These are phyloP conservation scores for Anthoceros angustus DNA, from an alignment of 225 moss, liverwort and hornwort genomes.

Conservation along the genomic window DNA sequence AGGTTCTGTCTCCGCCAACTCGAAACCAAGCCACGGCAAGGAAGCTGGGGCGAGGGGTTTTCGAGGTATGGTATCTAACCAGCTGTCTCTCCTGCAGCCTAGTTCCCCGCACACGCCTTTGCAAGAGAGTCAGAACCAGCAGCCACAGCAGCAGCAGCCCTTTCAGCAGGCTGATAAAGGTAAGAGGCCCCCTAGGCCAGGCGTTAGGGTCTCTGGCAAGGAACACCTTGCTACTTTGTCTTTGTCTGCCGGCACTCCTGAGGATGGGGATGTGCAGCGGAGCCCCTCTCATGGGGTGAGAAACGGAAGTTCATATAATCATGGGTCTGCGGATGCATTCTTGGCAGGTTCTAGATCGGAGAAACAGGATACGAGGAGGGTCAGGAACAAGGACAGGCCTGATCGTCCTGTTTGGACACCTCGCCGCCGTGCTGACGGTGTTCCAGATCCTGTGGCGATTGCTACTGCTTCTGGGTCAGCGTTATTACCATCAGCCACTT, in stretches of 20 bases:
- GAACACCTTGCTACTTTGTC: slow-evolving; percentile 42
- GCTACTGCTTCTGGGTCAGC: slow-evolving; percentile 13
- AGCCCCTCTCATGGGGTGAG: not conserved
- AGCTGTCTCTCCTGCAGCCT: slow-evolving; percentile 14
- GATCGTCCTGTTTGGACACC: slow-evolving; percentile 99
- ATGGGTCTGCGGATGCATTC: slow-evolving; percentile 32
- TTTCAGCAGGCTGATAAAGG: slow-evolving; percentile 47
- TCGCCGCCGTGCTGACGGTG: slow-evolving; percentile 64
- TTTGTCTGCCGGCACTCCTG: slow-evolving; percentile 12
- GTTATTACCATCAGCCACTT: not conserved
- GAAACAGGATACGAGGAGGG: slow-evolving; percentile 75
- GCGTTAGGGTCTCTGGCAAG: slow-evolving; percentile 60
- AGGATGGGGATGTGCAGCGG: slow-evolving; percentile 33
- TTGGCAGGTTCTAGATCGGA: slow-evolving; percentile 30
- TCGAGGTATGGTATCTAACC: slow-evolving; percentile 25
- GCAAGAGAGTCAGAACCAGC: slow-evolving; percentile 19
- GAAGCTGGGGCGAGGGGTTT: slow-evolving; percentile 34
- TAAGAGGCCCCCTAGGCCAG: slow-evolving; percentile 90
- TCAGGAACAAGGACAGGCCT: slow-evolving; percentile 96
- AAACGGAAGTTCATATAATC: slow-evolving; percentile 24
- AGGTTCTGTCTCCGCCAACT: slow-evolving; percentile 10
- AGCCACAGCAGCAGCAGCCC: slow-evolving; percentile 27
- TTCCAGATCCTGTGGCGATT: slow-evolving; percentile 17
- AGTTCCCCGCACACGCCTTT: slow-evolving; percentile 20
- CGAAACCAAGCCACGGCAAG: slow-evolving; percentile 44